Evolutionary conservation across 2,329 filamentous ascomycete genomes (phyloP), one percentile per base, ranked within the genome.

Genomic region (Incumbomyces lentus): DNA sequence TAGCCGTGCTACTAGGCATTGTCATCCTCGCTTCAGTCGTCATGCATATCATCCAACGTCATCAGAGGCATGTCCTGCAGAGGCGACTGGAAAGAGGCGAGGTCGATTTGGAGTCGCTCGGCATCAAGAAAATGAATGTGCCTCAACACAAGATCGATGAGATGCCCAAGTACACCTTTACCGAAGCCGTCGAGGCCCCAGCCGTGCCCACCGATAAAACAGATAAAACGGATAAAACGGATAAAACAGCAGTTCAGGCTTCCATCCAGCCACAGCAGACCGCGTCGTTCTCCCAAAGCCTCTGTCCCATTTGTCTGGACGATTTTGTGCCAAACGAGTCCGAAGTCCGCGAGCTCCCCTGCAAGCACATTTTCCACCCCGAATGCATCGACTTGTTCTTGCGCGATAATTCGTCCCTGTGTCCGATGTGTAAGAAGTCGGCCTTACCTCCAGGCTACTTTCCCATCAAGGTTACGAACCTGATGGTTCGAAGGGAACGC

Each of bases 281-380:
- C 26, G 62, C 64, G 32, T 40, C 37, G 6, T 72, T 85, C 55
- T 79, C 81, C 16, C 92, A 96, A 61, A 81, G 86, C 0, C 81
- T 76, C 2, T 96, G 92, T 60, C 79, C 86, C n/a, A 95, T 96
- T 44, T 98, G 92, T 60, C 73, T 94, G 1, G 84, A 87, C 46
- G 79, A 86, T 49, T 96, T 86, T 59, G 74, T 83, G 22, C 75
- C 79, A 13, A 75, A 78, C 32, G 67, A 73, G 14, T 83, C 85
- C 0, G 76, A 80, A 16, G 88, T 96, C 46, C 83, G 88, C 46
- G 85, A 95, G 64, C 71, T 96, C 2, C 80, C 86, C 0, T 98
- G 92, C 57, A 81, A 84, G 1, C 92, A 98, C 62, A 90, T 96
- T 47, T 98, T 89, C 64, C 90, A 98, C 55, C 83, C 86, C 0